Evolutionary conservation across 1,284 basidiomycete species (phyloP).

Genomic region (Clitocybe nebularis): DNA sequence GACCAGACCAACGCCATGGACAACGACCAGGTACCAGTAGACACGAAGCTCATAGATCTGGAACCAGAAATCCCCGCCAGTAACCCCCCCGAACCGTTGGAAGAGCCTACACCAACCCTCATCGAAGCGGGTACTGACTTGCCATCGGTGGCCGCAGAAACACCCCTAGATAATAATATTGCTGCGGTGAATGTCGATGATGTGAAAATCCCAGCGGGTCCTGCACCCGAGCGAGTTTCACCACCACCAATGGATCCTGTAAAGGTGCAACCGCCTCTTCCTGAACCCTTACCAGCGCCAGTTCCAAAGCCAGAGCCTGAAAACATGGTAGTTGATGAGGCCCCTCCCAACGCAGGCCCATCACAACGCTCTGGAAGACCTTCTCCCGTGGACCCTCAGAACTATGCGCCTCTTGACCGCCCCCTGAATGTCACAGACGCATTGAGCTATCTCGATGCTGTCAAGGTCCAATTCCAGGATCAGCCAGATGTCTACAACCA

Average conservation of each 20-base stretch:
- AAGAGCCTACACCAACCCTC: not conserved
- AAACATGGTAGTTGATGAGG: constrained; percentile 15
- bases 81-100: not conserved
- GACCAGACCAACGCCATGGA: constrained; percentile 14
- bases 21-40: constrained; percentile 15
- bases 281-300: constrained; percentile 11
- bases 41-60: constrained; percentile 7
- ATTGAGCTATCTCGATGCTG: constrained; percentile 90
- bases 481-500: constrained; percentile 92
- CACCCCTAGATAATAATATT: not conserved
- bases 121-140: not conserved
- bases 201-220: not conserved
- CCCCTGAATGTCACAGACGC: constrained; percentile 84
- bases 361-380: constrained; percentile 7
- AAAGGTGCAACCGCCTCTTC: constrained; percentile 12
- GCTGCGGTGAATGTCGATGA: too few species aligned
- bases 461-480: constrained; percentile 85
- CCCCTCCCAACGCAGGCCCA: constrained; percentile 8
- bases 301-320: constrained; percentile 6
- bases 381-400: constrained; percentile 10
- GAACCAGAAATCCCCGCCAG: not conserved
- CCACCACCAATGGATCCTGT: constrained; percentile 2
- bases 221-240: constrained; percentile 6
- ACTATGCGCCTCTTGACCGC: constrained; percentile 28
- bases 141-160: not conserved